Conservation (phyloP, 2,329 filamentous ascomycete species). For the Penicillium verrucosum region DNA sequence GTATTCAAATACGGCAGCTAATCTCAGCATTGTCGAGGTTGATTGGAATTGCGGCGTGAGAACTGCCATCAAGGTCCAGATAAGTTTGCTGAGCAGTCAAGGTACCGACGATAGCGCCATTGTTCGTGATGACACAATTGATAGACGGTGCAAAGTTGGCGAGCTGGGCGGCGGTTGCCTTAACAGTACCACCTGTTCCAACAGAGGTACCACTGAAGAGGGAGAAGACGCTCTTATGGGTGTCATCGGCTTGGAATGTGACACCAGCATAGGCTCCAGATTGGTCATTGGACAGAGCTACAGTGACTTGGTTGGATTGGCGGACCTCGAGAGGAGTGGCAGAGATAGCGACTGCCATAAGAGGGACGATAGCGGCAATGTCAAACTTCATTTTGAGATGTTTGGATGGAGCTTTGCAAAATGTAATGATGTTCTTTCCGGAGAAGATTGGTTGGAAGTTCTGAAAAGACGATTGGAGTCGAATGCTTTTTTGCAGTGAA, state of each 20-base stretch:
- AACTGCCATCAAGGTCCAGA: conserved; percentile 11
- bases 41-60: conserved; percentile 2
- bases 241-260: conserved; percentile 5
- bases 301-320: not conserved
- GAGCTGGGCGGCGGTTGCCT: conserved; percentile 12
- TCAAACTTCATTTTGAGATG: conserved; percentile 5
- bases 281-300: conserved; percentile 14
- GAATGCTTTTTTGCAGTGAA: not conserved
- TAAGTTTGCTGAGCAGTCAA: conserved; percentile 10
- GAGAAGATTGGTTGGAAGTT: not conserved
- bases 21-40: conserved; percentile 6
- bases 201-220: conserved; percentile 10
- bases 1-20: conserved; percentile 3
- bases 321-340: conserved; percentile 7
- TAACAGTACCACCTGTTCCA: conserved; percentile 8
- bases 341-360: conserved; percentile 31
- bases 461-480: not conserved
- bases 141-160: conserved; percentile 6
- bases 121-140: conserved; percentile 11
- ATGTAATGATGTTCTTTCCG: not conserved
- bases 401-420: not conserved
- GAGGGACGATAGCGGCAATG: not conserved
- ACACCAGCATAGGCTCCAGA: conserved; percentile 9
- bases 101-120: conserved; percentile 2
- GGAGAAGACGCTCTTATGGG: conserved; percentile 2